Conservation (phyloP, 805 yeast species). For the Saccharomyces jurei region DNA sequence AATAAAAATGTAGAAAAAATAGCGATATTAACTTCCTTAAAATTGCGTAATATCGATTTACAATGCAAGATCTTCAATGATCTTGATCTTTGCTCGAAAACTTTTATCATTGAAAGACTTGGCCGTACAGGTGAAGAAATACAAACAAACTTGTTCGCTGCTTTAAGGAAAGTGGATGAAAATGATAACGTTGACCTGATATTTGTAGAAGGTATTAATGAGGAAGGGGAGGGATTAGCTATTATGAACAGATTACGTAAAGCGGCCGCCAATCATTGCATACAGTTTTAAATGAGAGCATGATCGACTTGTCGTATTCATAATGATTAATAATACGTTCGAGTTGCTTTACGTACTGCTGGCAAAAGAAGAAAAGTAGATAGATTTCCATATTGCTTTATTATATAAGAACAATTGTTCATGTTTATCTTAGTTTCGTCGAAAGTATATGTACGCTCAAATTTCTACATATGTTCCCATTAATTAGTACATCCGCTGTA, state of each 20-base stretch:
- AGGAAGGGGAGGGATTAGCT: conserved; percentile 78
- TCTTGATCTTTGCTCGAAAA: neutral
- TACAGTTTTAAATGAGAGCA: conserved; percentile 6
- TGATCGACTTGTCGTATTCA: neutral
- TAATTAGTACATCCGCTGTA: neutral
- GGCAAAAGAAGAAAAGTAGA: neutral
- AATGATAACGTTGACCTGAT: conserved; percentile 53
- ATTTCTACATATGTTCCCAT: neutral
- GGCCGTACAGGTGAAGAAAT: conserved; percentile 48
- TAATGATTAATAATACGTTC: no score
- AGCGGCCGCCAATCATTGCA: conserved; percentile 55
- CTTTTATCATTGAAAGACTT: conserved; percentile 24
- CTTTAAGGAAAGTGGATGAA: conserved; percentile 70
- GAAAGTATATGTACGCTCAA: neutral
- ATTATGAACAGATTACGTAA: conserved; percentile 85
- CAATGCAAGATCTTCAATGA: neutral
- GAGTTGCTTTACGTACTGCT: no score
- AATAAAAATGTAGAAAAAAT: conserved; percentile 28
- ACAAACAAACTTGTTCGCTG: conserved; percentile 65
- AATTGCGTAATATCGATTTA: conserved; percentile 5
- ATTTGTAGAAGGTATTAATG: conserved; percentile 75
- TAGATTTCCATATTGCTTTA: neutral
- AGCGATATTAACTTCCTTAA: conserved; percentile 45
- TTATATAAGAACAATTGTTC: neutral
- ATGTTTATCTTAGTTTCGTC: neutral